Conservation (phyloP, 2,329 filamentous ascomycete species). For the Phaeosphaeriaceae sp. region DNA sequence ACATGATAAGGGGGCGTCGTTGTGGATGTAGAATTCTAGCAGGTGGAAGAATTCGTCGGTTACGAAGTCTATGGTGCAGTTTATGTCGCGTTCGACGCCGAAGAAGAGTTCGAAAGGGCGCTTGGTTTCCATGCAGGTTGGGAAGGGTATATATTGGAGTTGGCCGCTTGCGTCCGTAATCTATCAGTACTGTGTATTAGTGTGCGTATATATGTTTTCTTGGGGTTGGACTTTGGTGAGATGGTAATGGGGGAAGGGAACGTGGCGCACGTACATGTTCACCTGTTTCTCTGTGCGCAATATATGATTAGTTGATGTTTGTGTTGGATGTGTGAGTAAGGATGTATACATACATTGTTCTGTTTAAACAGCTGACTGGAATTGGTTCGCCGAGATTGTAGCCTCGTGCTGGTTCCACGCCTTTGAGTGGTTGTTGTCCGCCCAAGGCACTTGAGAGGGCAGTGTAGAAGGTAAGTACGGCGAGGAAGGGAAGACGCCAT, state of each 20-base stretch:
- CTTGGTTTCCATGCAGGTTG: conserved; percentile 85
- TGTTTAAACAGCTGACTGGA: conserved; percentile 59
- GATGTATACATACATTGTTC: conserved; percentile 53
- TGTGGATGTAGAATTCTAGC: conserved; percentile 97
- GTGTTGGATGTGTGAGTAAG: not conserved
- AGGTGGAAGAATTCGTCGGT: conserved; percentile 83
- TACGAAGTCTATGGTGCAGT: conserved; percentile 81
- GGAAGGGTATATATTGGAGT: conserved; percentile 91
- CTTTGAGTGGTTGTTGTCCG: conserved; percentile 50
- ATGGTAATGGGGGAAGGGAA: not conserved
- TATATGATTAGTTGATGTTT: conserved; percentile 11
- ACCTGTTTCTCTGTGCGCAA: conserved; percentile 76
- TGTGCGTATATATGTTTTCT: too few species aligned
- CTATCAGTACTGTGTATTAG: too few species aligned
- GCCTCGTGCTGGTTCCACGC: conserved; percentile 43
- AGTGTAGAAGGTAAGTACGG: conserved; percentile 37
- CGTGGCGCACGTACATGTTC: conserved; percentile 66
- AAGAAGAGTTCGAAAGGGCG: conserved; percentile 85
- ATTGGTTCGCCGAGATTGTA: conserved; percentile 58
- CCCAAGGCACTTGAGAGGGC: conserved; percentile 48
- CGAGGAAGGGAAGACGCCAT: conserved; percentile 32
- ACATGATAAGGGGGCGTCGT: conserved; percentile 90
- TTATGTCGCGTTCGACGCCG: conserved; percentile 78
- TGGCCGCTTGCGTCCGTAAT: conserved; percentile 81
- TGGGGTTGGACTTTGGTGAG: not conserved